Evolutionary conservation across 2,329 filamentous ascomycete species (phyloP).

Genomic region (Aspergillus phoenicis): DNA sequence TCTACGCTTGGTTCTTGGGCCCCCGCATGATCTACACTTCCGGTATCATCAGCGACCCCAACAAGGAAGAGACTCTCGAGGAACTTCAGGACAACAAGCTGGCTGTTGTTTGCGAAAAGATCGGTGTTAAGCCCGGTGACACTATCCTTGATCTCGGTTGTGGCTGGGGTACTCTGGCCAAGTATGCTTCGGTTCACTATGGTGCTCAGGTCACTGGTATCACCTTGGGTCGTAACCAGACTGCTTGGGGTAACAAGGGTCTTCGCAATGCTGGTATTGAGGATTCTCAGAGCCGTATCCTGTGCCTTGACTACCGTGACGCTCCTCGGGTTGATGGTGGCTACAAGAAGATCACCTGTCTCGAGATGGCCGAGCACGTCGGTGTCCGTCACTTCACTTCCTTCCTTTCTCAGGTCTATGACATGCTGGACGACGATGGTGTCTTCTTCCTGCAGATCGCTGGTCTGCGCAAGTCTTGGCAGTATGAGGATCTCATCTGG

Average conservation of each 20-base stretch:
- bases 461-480: constrained; percentile 91
- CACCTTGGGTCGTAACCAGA: constrained; percentile 94
- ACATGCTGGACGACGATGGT: constrained; percentile 96
- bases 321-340: constrained; percentile 75
- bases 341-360: constrained; percentile 94
- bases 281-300: constrained; percentile 85
- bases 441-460: constrained; percentile 95
- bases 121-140: constrained; percentile 78
- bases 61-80: constrained; percentile 86
- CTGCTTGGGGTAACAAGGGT: constrained; percentile 91
- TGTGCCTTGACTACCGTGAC: constrained; percentile 97
- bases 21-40: constrained; percentile 99
- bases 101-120: constrained; percentile 93
- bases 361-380: constrained; percentile 99
- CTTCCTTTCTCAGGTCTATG: constrained; percentile 84
- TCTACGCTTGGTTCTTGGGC: constrained; percentile 97
- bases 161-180: constrained; percentile 94
- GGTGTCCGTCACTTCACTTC: constrained; percentile 82
- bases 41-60: constrained; percentile 85
- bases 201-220: constrained; percentile 83
- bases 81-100: constrained; percentile 98
- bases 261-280: constrained; percentile 79
- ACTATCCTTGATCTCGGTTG: constrained; percentile 91
- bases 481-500: constrained; percentile 98
- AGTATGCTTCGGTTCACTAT: constrained; percentile 90